Evolutionary conservation across 805 yeast species (phyloP), one percentile per base, ranked within the genome.

Genomic region (Teunomyces lycoperdinae): DNA sequence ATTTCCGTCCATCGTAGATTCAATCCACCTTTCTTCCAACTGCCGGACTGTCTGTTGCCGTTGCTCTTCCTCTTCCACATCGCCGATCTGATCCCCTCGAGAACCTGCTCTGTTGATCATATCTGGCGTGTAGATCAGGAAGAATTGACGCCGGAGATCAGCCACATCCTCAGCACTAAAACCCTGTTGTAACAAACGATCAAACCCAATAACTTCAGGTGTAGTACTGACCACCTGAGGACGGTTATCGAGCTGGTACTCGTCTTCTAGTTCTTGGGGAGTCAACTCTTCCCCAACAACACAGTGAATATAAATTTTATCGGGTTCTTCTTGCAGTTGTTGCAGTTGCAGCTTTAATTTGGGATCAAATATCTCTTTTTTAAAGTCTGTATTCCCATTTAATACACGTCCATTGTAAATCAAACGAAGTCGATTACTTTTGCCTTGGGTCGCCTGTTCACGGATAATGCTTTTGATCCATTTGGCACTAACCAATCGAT

Each of bases 21-120:
- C 94, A 51, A 89, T 86, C 96, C 96, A 90, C 48, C 88, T 74
- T 55, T 89, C 96, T 61, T 89, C 96, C 49, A 89, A 63, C 53
- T 84, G 84, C 44, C 89, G 63, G 1, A 84, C 64, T 48, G 77
- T 45, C 30, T 60, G 55, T 46, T 62, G 67, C 13, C 69, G 49
- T 27, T 50, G 49, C 46, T 73, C 87, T 16, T 75, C 78, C 43
- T 67, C 76, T 32, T 74, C 74, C 24, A 67, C 40, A 61, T 74
- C 76, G 30, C 57, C 56, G 10, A 71, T 71, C 17, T 62, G 53
- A 9, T 41, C 46, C 4, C 48, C 50, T n/a, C 33, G 36, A 11
- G 50, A 16, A 8, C 49, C 50, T n/a, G 56, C 47, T 50, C 65
- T 54, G 24, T 41, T 26, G 27, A 16, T 20, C 34, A 66, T 14